Evolutionary conservation across 177 flowering plant species (phyloP).

Genomic region (Telopea speciosissima): DNA sequence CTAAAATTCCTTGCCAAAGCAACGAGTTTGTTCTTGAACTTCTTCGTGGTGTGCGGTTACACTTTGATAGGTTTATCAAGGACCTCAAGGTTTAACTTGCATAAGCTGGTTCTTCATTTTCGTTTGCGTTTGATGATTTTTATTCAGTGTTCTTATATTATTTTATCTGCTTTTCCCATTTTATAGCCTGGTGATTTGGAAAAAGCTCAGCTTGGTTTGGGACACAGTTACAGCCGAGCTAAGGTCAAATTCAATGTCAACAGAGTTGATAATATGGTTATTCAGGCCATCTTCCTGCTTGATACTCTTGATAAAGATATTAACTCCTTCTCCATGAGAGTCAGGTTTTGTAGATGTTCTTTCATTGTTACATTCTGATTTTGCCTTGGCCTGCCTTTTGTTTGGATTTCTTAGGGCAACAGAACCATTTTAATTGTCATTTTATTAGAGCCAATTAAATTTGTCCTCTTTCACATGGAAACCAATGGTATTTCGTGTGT

Average conservation of each 20-base stretch:
- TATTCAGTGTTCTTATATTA: conserved; percentile 3
- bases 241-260: conserved; percentile 99
- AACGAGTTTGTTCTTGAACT: conserved; percentile 84
- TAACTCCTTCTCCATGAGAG: conserved; percentile 94
- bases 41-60: conserved; percentile 78
- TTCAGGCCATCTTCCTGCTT: conserved; percentile 93
- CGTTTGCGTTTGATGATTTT: background rate
- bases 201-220: conserved; percentile 93
- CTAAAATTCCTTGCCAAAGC: conserved; percentile 83
- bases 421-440: background rate
- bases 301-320: conserved; percentile 96
- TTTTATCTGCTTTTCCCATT: background rate
- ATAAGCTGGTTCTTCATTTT: background rate
- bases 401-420: background rate
- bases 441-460: background rate
- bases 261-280: conserved; percentile 95
- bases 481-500: background rate
- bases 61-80: conserved; percentile 80
- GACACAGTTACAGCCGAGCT: conserved; percentile 95
- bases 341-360: conserved; percentile 56
- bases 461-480: background rate
- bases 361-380: background rate
- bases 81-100: conserved; percentile 64
- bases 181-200: conserved; percentile 79
- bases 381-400: background rate